A percentile compares a stretch with the other conserved stretches of the same genome.
Conservation (phyloP, 2,329 filamentous ascomycete species). For the Conoideocrella luteorostrata region DNA sequence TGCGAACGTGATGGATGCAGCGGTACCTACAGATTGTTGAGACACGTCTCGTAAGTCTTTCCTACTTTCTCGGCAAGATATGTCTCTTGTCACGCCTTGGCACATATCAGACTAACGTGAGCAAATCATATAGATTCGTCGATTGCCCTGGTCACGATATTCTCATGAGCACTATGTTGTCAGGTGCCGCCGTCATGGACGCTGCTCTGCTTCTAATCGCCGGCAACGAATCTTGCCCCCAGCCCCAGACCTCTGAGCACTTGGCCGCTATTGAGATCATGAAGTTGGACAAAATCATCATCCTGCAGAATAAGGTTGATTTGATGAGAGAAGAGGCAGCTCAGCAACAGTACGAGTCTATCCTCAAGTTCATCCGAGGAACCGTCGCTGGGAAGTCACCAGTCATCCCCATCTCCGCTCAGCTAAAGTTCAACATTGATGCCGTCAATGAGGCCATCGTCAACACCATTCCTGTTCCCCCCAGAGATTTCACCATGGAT, state of each 20-base stretch:
- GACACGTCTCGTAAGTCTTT: conserved; percentile 78
- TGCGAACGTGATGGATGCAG: conserved; percentile 90
- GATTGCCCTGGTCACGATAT: conserved; percentile 99
- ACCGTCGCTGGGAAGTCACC: conserved; percentile 93
- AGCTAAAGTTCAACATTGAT: conserved; percentile 99
- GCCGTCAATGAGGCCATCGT: conserved; percentile 95
- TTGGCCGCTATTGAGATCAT: conserved; percentile 99
- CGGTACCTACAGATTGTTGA: conserved; percentile 80
- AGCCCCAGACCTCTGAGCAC: conserved; percentile 98
- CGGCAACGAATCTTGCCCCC: conserved; percentile 96
- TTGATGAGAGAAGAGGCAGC: conserved; percentile 95
- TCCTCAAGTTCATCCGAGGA: conserved; percentile 96
- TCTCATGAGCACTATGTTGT: conserved; percentile 99
- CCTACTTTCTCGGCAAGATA: too few relatives aligned
- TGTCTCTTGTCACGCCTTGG: too few relatives aligned
- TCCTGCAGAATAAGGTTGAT: conserved; percentile 99
- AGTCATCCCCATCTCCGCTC: conserved; percentile 93
- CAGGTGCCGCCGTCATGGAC: conserved; percentile 98
- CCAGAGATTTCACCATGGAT: conserved; percentile 82
- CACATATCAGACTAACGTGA: conserved; percentile 17
- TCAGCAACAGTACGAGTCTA: conserved; percentile 90
- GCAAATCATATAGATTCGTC: conserved; percentile 61
- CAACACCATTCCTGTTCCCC: conserved; percentile 86
- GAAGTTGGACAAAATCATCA: conserved; percentile 99
- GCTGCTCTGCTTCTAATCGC: conserved; percentile 93